Evolutionary conservation across 73 alveolate genomes (phyloP).

Genomic region (Paramecium sonneborni): DNA sequence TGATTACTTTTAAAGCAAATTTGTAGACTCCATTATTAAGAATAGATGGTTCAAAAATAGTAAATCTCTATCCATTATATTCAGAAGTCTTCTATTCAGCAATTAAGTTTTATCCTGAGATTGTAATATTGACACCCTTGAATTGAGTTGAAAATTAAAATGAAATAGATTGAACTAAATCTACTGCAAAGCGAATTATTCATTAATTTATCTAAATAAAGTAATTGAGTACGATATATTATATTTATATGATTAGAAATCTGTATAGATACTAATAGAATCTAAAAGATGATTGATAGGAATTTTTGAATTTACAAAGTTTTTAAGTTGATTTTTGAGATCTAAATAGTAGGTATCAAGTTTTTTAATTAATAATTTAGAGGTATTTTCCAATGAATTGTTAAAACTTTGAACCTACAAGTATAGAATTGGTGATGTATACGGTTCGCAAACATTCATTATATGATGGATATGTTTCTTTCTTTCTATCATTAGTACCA

Average conservation of each 20-base stretch:
- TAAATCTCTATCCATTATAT: constrained; percentile 48
- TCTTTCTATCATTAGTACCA: too few species aligned
- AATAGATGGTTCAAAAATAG: constrained; percentile 9
- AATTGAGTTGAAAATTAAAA: neutral
- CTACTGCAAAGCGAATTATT: neutral
- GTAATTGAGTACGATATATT: neutral
- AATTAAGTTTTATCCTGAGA: neutral
- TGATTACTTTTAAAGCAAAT: constrained; percentile 28
- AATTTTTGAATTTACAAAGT: neutral
- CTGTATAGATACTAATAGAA: neutral
- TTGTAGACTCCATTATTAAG: constrained; percentile 4
- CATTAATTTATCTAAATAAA: neutral
- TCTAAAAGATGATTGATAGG: neutral
- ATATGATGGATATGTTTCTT: too few species aligned
- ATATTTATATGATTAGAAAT: neutral
- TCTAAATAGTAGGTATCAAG: neutral
- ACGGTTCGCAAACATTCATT: neutral
- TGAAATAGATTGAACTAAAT: neutral
- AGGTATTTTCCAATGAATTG: neutral
- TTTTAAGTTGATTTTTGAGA: neutral
- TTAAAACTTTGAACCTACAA: neutral
- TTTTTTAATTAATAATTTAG: neutral
- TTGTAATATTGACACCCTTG: constrained; percentile 38
- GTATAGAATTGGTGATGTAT: neutral
- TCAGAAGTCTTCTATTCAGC: constrained; percentile 46